Percentiles rank a stretch among this genome's conserved stretches.
Evolutionary conservation across 345 rosid genomes (phyloP).

Genomic region (Gossypium stocksii): DNA sequence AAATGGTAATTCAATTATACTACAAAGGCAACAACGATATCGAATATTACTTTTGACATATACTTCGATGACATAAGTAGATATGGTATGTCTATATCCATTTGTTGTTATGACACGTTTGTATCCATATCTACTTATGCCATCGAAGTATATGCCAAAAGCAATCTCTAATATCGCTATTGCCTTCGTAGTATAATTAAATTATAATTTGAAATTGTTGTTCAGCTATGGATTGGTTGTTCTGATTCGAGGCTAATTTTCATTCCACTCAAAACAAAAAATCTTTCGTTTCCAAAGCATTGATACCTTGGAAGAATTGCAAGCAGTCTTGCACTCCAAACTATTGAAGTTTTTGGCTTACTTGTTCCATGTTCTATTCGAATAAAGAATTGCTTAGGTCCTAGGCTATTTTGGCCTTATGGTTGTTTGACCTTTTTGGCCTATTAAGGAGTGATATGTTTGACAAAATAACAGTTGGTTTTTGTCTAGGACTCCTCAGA

Average conservation of each 20-base stretch:
- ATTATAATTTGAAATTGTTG: slow-evolving; percentile 26
- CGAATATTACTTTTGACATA: slow-evolving; percentile 37
- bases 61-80: slow-evolving; percentile 8
- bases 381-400: too few species aligned
- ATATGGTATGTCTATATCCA: not conserved
- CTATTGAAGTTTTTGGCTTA: too few species aligned
- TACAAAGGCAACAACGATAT: slow-evolving; percentile 41
- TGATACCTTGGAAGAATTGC: slow-evolving; percentile 3
- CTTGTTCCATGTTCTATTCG: too few species aligned
- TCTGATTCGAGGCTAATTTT: slow-evolving; percentile 27
- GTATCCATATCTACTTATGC: too few species aligned
- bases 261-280: slow-evolving; percentile 26
- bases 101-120: not conserved
- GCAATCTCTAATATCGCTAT: not conserved
- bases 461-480: too few species aligned
- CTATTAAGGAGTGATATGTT: too few species aligned
- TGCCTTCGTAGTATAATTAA: slow-evolving; percentile 34
- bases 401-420: too few species aligned
- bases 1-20: slow-evolving; percentile 29
- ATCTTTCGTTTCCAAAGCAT: slow-evolving; percentile 19
- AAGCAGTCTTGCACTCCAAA: too few species aligned
- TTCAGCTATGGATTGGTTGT: slow-evolving; percentile 21
- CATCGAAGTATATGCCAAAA: too few species aligned
- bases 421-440: too few species aligned
- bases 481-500: too few species aligned